Conservation (phyloP, 345 rosid genomes). For the Passiflora organensis region DNA sequence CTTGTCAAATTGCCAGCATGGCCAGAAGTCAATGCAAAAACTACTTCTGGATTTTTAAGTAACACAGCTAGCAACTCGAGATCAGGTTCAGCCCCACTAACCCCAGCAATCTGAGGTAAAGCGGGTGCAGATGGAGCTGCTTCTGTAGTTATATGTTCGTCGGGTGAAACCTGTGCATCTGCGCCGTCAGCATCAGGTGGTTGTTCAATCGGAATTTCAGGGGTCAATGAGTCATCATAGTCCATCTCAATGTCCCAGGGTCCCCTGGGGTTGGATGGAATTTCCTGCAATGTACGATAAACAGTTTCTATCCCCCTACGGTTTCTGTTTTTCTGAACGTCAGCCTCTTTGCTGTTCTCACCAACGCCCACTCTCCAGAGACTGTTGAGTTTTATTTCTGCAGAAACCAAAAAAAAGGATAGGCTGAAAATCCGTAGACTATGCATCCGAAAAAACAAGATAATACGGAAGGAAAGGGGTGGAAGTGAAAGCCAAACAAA, state of each 20-base stretch:
- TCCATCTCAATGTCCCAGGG: slow-evolving; percentile 99
- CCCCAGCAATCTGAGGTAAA: slow-evolving; percentile 31
- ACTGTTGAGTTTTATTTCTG: slow-evolving; percentile 56
- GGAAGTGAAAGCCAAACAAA: background rate
- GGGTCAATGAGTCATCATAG: slow-evolving; percentile 83
- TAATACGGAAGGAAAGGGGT: background rate
- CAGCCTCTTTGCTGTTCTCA: slow-evolving; percentile 89
- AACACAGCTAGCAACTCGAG: slow-evolving; percentile 88
- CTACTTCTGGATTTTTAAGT: slow-evolving; percentile 85
- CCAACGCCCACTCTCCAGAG: slow-evolving; percentile 77
- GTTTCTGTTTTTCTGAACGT: slow-evolving; percentile 73
- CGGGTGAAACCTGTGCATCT: slow-evolving; percentile 44
- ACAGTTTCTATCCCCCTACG: slow-evolving; percentile 77
- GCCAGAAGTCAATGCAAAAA: slow-evolving; percentile 87
- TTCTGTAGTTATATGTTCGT: slow-evolving; percentile 30
- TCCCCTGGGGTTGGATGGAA: slow-evolving; percentile 83
- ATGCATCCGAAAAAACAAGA: slow-evolving; percentile 6
- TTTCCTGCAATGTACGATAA: slow-evolving; percentile 44
- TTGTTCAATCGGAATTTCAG: slow-evolving; percentile 78
- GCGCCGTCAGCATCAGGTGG: slow-evolving; percentile 54
- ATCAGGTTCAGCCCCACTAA: slow-evolving; percentile 57
- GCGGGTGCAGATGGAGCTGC: slow-evolving; percentile 25
- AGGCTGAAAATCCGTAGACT: slow-evolving; percentile 19
- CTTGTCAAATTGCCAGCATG: slow-evolving; percentile 53
- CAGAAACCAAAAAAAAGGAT: slow-evolving; percentile 31